These are phyloP conservation scores for Phytophthora cryptogea DNA, from an alignment of 352 stramenopile genomes.

Conservation along the genomic window DNA sequence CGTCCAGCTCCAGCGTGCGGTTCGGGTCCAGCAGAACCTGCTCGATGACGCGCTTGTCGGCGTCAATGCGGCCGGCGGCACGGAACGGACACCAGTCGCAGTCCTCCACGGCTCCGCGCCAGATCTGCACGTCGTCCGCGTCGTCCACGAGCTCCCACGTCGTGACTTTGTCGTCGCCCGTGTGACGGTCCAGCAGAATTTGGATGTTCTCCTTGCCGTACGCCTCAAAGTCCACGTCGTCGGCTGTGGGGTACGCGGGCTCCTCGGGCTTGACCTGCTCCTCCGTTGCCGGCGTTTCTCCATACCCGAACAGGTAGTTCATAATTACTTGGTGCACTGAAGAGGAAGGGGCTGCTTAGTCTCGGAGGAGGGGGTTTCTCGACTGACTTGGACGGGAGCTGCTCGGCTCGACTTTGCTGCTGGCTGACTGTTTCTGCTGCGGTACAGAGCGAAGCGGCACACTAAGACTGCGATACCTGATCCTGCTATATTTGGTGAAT, in stretches of 20 bases:
- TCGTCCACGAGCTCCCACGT: constrained; percentile 75
- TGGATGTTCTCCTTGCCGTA: constrained; percentile 71
- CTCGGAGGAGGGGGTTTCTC: constrained; percentile 26
- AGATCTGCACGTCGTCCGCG: constrained; percentile 51
- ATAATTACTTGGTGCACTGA: constrained; percentile 18
- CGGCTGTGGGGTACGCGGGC: constrained; percentile 44
- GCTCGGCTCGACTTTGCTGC: neutral
- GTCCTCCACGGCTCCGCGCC: constrained; percentile 64
- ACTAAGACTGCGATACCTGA: neutral
- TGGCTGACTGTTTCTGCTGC: constrained; percentile 22
- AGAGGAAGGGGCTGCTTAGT: neutral
- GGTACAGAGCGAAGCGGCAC: constrained; percentile 23
- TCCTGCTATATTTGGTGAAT: neutral
- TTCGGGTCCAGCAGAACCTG: constrained; percentile 62
- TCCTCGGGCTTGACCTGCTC: constrained; percentile 35
- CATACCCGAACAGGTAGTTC: constrained; percentile 45
- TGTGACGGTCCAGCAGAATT: constrained; percentile 65
- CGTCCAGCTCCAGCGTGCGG: constrained; percentile 73
- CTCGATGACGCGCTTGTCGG: constrained; percentile 61
- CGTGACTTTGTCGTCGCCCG: constrained; percentile 65
- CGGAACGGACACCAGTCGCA: constrained; percentile 78
- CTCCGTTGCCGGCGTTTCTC: constrained; percentile 31
- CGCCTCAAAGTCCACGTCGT: constrained; percentile 67
- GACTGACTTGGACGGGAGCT: constrained; percentile 12
- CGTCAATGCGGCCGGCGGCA: constrained; percentile 54